These are phyloP conservation scores for Thraustochytrium sp. DNA, from an alignment of 352 stramenopile genomes.

Conservation along the genomic window DNA sequence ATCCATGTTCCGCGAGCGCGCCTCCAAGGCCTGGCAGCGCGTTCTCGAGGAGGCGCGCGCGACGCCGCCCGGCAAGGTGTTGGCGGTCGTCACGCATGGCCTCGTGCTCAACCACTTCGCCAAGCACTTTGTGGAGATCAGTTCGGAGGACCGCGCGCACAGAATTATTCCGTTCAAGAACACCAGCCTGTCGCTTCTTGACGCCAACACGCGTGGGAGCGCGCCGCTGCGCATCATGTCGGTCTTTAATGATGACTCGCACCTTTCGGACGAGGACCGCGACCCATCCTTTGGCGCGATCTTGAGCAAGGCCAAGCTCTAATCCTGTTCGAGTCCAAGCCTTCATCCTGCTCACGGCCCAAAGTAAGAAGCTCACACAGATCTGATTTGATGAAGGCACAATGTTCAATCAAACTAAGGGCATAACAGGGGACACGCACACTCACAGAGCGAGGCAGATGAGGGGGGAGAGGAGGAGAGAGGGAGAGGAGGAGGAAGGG, in stretches of 20 bases:
- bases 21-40: not conserved
- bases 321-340: no score
- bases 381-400: not conserved
- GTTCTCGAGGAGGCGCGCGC: not conserved
- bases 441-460: no score
- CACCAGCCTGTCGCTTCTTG: not conserved
- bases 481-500: no score
- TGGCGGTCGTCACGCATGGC: slow-evolving; percentile 34
- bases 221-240: not conserved
- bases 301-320: not conserved
- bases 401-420: no score
- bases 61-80: not conserved
- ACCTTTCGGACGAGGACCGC: slow-evolving; percentile 13
- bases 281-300: slow-evolving; percentile 3
- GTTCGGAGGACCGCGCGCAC: not conserved
- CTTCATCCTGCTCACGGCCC: no score
- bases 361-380: not conserved
- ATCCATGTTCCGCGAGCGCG: not conserved
- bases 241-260: slow-evolving; percentile 27
- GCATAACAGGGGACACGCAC: no score
- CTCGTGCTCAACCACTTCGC: slow-evolving; percentile 23
- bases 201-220: not conserved
- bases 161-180: slow-evolving; percentile 11
- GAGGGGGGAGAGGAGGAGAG: no score
- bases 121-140: slow-evolving; percentile 1